Conservation (phyloP, 2,329 filamentous ascomycete species). For the Penicillium capsulatum region DNA sequence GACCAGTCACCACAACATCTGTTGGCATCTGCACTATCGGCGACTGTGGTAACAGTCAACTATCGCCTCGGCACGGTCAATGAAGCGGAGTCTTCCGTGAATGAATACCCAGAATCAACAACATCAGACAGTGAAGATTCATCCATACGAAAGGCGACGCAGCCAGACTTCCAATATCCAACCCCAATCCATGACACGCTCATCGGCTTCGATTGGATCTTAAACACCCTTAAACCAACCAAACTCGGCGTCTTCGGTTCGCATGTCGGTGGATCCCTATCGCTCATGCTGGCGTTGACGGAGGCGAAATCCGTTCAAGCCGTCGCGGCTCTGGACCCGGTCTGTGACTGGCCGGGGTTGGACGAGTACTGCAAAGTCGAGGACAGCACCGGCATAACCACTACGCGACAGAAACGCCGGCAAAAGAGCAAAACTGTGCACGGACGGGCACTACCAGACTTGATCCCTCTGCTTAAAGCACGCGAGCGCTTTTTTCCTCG, state of each 20-base stretch:
- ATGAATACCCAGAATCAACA: background rate
- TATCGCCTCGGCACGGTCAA: conserved; percentile 34
- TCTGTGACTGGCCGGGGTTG: conserved; percentile 40
- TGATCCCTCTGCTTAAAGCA: conserved; percentile 35
- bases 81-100: background rate
- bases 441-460: conserved; percentile 24
- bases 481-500: conserved; percentile 35
- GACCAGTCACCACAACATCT: conserved; percentile 20
- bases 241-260: conserved; percentile 32
- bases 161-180: conserved; percentile 29
- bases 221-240: conserved; percentile 27
- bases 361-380: conserved; percentile 37
- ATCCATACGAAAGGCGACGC: no score
- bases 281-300: conserved; percentile 43
- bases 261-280: conserved; percentile 41
- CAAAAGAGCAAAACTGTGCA: conserved; percentile 4
- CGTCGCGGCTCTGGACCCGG: conserved; percentile 32
- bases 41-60: conserved; percentile 40
- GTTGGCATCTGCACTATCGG: conserved; percentile 30
- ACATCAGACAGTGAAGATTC: no score
- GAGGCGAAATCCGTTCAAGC: conserved; percentile 33
- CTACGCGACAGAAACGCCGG: background rate
- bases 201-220: conserved; percentile 39
- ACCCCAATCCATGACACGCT: conserved; percentile 40
- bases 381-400: background rate